Conservation (phyloP, 192 early-diverging fungal species). For the Thamnidium elegans region DNA sequence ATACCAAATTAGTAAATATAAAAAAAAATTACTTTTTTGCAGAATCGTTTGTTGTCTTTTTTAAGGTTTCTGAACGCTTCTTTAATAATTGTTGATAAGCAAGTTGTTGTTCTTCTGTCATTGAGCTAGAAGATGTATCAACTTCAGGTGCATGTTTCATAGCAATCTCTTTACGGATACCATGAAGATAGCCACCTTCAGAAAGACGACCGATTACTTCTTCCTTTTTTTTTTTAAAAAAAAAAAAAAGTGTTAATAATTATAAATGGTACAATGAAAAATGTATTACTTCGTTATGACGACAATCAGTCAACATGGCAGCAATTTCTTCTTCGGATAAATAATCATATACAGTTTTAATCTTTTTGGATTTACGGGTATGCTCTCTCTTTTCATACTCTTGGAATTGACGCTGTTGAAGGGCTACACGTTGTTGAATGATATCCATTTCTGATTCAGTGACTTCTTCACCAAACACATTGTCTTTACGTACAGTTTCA, state of each 20-base stretch:
- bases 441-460: constrained; percentile 88
- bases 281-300: constrained; percentile 69
- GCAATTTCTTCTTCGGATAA: constrained; percentile 82
- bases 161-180: constrained; percentile 69
- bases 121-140: constrained; percentile 39
- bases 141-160: constrained; percentile 54
- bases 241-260: neutral
- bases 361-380: constrained; percentile 73
- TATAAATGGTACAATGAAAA: neutral
- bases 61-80: constrained; percentile 75
- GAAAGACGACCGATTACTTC: constrained; percentile 86
- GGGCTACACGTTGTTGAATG: constrained; percentile 85
- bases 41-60: constrained; percentile 77
- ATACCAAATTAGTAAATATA: neutral
- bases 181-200: constrained; percentile 66
- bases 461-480: constrained; percentile 86
- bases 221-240: constrained; percentile 49
- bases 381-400: constrained; percentile 83
- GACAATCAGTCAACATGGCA: constrained; percentile 73
- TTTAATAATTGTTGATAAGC: constrained; percentile 85
- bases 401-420: constrained; percentile 88
- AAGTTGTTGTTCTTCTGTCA: constrained; percentile 82
- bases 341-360: constrained; percentile 75
- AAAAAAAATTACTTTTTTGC: constrained; percentile 56
- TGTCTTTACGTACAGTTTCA: constrained; percentile 76